Conservation (phyloP, 371 early-diverging fungal genomes). For the Quaeritorhiza haematococci region DNA sequence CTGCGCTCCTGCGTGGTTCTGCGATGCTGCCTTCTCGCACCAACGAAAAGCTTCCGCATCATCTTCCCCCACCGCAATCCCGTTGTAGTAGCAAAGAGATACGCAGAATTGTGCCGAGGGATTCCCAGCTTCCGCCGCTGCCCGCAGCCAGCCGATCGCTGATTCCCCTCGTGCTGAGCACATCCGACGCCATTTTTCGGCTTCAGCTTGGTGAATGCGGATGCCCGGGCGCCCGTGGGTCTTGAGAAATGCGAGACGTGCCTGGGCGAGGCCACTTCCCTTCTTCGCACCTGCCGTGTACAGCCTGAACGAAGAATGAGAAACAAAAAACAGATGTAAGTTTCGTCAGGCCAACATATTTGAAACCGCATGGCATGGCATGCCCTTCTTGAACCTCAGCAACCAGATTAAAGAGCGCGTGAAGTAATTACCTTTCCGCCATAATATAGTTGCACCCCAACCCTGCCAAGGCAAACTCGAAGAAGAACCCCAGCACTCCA, state of each 20-base stretch:
- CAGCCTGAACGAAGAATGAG: slow-evolving; percentile 11
- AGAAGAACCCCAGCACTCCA: slow-evolving; percentile 30
- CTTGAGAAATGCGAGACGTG: slow-evolving; percentile 72
- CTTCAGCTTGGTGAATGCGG: slow-evolving; percentile 63
- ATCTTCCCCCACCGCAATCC: slow-evolving; percentile 28
- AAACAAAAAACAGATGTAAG: neutral
- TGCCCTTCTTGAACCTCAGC: neutral
- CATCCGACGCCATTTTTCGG: slow-evolving; percentile 53
- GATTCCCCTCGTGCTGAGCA: slow-evolving; percentile 27
- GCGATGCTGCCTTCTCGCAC: slow-evolving; percentile 25
- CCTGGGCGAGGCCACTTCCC: slow-evolving; percentile 55
- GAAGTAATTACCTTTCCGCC: neutral
- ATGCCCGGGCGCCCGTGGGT: slow-evolving; percentile 74
- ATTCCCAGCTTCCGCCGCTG: slow-evolving; percentile 56
- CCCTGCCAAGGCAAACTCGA: slow-evolving; percentile 33
- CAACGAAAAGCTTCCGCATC: slow-evolving; percentile 10
- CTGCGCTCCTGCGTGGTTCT: slow-evolving; percentile 27
- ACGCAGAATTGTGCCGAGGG: slow-evolving; percentile 45
- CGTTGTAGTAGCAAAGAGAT: slow-evolving; percentile 50
- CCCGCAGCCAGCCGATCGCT: slow-evolving; percentile 52
- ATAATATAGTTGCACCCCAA: slow-evolving; percentile 10
- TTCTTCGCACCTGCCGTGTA: slow-evolving; percentile 44
- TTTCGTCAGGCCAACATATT: neutral
- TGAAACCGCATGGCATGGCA: neutral
- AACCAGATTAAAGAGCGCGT: neutral